Evolutionary conservation across 1,284 basidiomycete species (phyloP), one percentile per base, ranked within the genome.

Genomic region (Filobasidium uniguttulatum): DNA sequence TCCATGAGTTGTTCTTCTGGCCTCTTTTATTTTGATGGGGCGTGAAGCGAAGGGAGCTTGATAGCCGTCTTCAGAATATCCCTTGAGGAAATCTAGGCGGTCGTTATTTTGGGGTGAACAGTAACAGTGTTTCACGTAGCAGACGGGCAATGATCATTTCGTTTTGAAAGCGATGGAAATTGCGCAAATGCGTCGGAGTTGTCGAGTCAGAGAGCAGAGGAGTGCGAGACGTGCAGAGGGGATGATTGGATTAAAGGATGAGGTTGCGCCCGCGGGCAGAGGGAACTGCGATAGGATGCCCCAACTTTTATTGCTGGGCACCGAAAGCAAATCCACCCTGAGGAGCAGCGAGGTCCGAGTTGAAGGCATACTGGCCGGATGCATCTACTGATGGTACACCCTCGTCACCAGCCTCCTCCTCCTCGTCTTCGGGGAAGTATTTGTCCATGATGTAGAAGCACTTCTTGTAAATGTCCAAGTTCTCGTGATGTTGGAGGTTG

Each of bases 381-480:
- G 86, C 79, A 64, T 96, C 89, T 40, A 97, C 87, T 49, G 79
- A 79, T 5, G 89, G 80, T 23, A 81, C 81, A 40, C 74, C 83
- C 41, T 80, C 84, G 43, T 83, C 81, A 62, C 71, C 72, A 56
- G 72, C 74, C 55, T 74, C 75, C 54, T 75, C 74, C 59, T 75
- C 70, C 47, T 70, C 67, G 48, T 69, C 70, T 59, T 86, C 83
- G 30, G 84, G 83, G 80, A 87, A 85, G 72, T 85, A 88, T 64
- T 85, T 91, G 73, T 93, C 89, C 89, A 94, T 94, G 68, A 97
- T 96, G 71, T 90, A 93, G 79, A 94, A 98, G 55, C 91, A 93
- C 75, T 98, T 98, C 78, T 96, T 97, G 76, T 98, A 77, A 64
- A 98, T 98, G 64, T 98, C 93, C 70, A 97, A 72, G 72, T 97